Evolutionary conservation across 2,329 filamentous ascomycete genomes (phyloP), one percentile per base, ranked within the genome.

Genomic region (Trichoderma atroviride): DNA sequence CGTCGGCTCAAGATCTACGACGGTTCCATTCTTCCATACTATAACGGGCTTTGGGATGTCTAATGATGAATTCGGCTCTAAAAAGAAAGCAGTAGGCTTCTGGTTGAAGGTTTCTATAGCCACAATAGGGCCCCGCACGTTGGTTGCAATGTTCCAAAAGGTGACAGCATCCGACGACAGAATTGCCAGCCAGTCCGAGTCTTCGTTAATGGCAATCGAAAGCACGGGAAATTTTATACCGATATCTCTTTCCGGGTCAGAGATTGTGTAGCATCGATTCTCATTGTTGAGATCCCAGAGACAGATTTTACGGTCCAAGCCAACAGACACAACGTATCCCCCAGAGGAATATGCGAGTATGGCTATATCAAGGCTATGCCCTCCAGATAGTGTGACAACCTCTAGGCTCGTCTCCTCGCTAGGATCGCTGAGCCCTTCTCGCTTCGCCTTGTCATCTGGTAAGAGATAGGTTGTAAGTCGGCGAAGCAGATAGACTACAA

Each of bases 401-500:
- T 85, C 86, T 14, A 94, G 78, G 1, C 86, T 79, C 0, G 86
- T 82, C 31, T 70, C 72, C 1, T 84, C 81, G n/a, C 83, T 80
- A 0, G 77, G 80, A 7, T 85, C 82, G 5, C 80, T 10, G 85
- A 81, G 7, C 40, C 81, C 80, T 1, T 84, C 82, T 16, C 80
- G 80, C 24, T 83, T 78, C 7, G 80, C 78, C 68, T 85, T 80
- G 66, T 91, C 88, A 69, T 90, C 89, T 86, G 88, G 91, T 0
- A 95, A 81, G 6, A 95, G 82, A 74, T 91, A 92, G 71, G 90
- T 92, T 82, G 92, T 92, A 9, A 94, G 82, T 9, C 94, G 79
- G 2, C 88, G 88, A 31, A 94, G 86, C 22, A 87, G 86, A 10
- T 88, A 88, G 19, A 91, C 82, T 3, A 89, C 79, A 27, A 91